Base-by-base conservation (phyloP, 768 basidiomycete species). In the Omphalotus guepiniiformis region DNA sequence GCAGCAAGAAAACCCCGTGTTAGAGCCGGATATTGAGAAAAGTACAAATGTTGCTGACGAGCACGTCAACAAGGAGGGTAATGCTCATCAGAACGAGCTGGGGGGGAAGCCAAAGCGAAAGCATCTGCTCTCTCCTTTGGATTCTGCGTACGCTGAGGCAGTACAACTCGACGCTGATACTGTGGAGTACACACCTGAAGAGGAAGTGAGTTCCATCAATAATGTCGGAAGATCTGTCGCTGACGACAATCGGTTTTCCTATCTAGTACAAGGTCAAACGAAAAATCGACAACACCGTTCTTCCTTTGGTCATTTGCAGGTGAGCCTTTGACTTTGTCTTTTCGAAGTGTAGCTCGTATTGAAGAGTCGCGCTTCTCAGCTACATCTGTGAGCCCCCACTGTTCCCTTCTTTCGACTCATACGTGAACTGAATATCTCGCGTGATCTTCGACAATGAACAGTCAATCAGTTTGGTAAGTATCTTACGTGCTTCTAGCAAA, bases 301-400 rank as follows among this genome's bases (percentile, higher is more conserved):
- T 81, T 36, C 71, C 75, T 1, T 55, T 81, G 42, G 71, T 80
- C 15, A 66, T 79, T 6, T 67, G 62, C 55, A 78, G 76, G 76
- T 76, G 39, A 29, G 65, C 57, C n/a, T n/a, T n/a, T 3, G 4
- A 48, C 25, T 9, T 11, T 11, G 23, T 18, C 21, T 34, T 47
- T 16, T 9, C 25, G 40, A 32, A 27, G 16, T 34, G 2, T 19
- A 27, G 3, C 15, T 40, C 35, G 12, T 12, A 48, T 18, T 35
- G n/a, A 18, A 36, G n/a, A n/a, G n/a, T 30, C 6, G 28, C 38
- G 18, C 11, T n/a, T 19, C 23, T 9, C 41, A 78, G 76, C 52
- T 78, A 70, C 56, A 62, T 79, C 34, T 76, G 78, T 79, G 36
- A 58, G 76, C n/a, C 15, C 25, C 6, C 26, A n/a, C n/a, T 16